Percentiles rank a stretch among this genome's conserved stretches.
Evolutionary conservation across 2,329 filamentous ascomycete species (phyloP).

Genomic region (Passalora sequoiae): DNA sequence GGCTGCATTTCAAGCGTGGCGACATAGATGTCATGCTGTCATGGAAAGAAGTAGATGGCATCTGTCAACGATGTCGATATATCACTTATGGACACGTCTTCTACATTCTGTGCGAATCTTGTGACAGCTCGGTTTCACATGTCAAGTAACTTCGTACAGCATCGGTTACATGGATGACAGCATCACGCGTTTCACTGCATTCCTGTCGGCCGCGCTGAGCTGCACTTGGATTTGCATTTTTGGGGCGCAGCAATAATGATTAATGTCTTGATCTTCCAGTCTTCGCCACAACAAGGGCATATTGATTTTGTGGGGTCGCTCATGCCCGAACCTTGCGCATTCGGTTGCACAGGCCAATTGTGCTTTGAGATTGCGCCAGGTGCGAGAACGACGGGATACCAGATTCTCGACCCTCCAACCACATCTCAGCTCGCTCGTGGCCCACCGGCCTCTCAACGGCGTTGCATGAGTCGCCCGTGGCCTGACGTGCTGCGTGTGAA

Average conservation of each 20-base stretch:
- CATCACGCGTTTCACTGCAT: neutral
- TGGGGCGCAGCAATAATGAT: neutral
- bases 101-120: too few species aligned
- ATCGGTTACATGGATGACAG: neutral
- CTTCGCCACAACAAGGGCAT: neutral
- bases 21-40: too few species aligned
- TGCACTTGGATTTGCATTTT: neutral
- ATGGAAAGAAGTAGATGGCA: too few species aligned
- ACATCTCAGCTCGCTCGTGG: neutral
- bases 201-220: neutral
- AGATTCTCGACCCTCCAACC: neutral
- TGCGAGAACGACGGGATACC: conserved; percentile 3
- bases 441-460: conserved; percentile 3
- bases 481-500: neutral
- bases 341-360: neutral
- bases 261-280: too few species aligned
- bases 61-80: neutral
- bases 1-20: neutral
- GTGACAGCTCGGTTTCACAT: conserved; percentile 5
- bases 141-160: neutral
- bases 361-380: neutral
- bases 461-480: neutral
- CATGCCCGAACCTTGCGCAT: neutral
- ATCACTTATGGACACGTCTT: neutral
- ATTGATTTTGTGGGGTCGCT: neutral